Conservation (phyloP, 805 yeast species). For the Myxozyma geophila region DNA sequence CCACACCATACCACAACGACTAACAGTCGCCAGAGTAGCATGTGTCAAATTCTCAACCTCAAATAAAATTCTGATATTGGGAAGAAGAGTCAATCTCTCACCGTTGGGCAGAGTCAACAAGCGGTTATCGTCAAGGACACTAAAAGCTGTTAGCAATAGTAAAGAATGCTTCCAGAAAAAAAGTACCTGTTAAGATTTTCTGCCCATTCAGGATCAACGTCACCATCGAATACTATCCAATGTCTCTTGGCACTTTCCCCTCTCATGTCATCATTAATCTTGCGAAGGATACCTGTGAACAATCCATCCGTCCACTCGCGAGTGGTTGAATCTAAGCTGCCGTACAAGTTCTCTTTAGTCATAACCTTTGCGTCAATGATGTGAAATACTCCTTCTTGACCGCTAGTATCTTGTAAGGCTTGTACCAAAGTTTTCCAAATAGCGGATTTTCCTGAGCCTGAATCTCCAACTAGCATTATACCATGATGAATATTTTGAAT, state of each 20-base stretch:
- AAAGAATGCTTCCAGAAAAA: neutral
- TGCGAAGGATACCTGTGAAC: conserved; percentile 68
- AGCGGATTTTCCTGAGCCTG: conserved; percentile 76
- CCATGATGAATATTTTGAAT: conserved; percentile 73
- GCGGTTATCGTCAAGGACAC: conserved; percentile 88
- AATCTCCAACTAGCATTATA: conserved; percentile 73
- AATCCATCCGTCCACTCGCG: conserved; percentile 94
- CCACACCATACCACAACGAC: conserved; percentile 91
- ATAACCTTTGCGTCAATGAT: conserved; percentile 77
- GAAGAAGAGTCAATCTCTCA: conserved; percentile 73
- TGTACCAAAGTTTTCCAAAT: conserved; percentile 56
- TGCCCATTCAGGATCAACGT: conserved; percentile 91
- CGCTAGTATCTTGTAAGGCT: conserved; percentile 49
- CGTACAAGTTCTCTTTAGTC: conserved; percentile 68
- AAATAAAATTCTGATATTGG: conserved; percentile 67
- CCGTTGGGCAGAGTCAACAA: conserved; percentile 85
- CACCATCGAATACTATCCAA: conserved; percentile 91
- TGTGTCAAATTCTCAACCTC: conserved; percentile 69
- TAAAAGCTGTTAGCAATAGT: conserved; percentile 37
- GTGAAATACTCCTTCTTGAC: conserved; percentile 48
- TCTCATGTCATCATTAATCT: conserved; percentile 56
- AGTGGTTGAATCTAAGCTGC: conserved; percentile 71
- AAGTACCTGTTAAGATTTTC: conserved; percentile 68
- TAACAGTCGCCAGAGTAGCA: conserved; percentile 90
- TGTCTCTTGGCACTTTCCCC: conserved; percentile 61